Evolutionary conservation across 2,329 filamentous ascomycete species (phyloP).

Genomic region (Chalaropsis ovoidea): DNA sequence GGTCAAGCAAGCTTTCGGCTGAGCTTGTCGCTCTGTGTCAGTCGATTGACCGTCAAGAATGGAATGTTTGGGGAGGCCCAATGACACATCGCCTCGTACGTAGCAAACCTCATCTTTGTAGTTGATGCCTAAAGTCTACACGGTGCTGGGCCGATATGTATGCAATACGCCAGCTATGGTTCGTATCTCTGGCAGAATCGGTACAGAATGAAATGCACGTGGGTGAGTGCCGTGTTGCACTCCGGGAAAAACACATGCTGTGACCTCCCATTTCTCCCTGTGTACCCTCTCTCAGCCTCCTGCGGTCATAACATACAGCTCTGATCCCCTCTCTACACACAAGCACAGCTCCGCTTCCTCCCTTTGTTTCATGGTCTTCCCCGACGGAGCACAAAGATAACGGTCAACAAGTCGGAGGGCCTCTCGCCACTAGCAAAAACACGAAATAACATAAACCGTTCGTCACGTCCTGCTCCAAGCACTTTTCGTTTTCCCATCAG

Average conservation of each 20-base stretch:
- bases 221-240: background rate
- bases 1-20: background rate
- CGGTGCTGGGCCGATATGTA: no score
- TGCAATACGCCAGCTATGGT: background rate
- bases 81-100: background rate
- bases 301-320: background rate
- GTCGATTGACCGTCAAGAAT: background rate
- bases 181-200: background rate
- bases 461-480: background rate
- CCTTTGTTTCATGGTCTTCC: background rate
- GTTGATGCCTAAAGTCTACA: background rate
- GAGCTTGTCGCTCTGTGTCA: conserved; percentile 5
- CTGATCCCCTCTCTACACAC: background rate
- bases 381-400: background rate
- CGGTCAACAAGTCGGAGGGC: background rate
- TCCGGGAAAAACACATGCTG: conserved; percentile 1
- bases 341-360: background rate
- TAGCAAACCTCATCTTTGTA: background rate
- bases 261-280: background rate
- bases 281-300: background rate
- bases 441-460: background rate
- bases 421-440: background rate
- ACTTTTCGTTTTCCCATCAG: background rate
- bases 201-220: conserved; percentile 1
- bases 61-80: background rate